Evolutionary conservation across 345 rosid species (phyloP), one percentile per base, ranked within the genome.

Genomic region (Diplotaxis tenuifolia): DNA sequence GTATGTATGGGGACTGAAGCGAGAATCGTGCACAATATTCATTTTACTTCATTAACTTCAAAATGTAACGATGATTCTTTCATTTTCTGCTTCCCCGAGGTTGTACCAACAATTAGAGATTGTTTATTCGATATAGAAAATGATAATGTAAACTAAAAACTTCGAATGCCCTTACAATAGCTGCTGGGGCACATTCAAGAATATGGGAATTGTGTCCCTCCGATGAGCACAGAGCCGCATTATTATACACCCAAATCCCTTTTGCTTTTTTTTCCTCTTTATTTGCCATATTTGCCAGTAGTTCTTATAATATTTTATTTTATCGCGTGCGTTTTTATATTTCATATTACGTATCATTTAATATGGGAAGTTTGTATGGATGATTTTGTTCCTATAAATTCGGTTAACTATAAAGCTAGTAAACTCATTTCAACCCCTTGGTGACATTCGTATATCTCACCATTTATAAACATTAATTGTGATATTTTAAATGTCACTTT

Each of bases 171-270:
- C 71, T 76, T 76, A 76, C 67, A 47, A 49, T 32, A 21, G 62
- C 71, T 56, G 27, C 29, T 64, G 40, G 75, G 75, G 31, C 80
- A 47, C 40, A 65, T 65, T 47, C 56, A 71, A 71, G 23, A 45
- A 71, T 49, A 25, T 60, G 32, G 16, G 15, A 70, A 71, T n/a
- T n/a, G 76, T 77, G 80, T 71, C 80, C 72, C 75, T 77, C 72
- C 76, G 25, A 59, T 59, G 63, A 71, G 9, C 66, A 20, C 76
- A 71, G 62, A 65, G 80, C 75, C 80, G 70, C 31, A 64, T 56
- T 70, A 64, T 68, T 29, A 47, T 2, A 42, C 40, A 76, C 67
- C 76, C 76, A 71, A 65, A 42, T 45, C 19, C 50, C 18, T n/a
- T 45, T 45, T 45, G 50, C 50, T 6, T 45, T 45, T n/a, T 45